Percentiles rank a stretch among this genome's conserved stretches.
These are phyloP conservation scores for Colletotrichum coccodes DNA, from an alignment of 2,329 filamentous ascomycete genomes.

Conservation along the genomic window DNA sequence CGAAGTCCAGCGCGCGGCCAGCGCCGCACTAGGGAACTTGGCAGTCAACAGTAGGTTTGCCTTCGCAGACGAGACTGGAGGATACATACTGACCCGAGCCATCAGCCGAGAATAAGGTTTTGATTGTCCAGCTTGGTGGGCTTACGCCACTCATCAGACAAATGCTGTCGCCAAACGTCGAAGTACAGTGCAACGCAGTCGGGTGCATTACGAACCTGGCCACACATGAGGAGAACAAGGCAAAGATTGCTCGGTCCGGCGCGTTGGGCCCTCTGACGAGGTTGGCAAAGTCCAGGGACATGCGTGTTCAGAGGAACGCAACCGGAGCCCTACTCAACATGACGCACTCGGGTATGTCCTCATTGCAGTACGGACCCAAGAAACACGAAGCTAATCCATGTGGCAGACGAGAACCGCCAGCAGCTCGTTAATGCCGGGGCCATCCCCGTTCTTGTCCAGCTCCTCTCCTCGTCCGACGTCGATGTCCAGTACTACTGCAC, in stretches of 20 bases:
- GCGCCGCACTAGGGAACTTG: slow-evolving; percentile 93
- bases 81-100: slow-evolving; percentile 4
- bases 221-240: slow-evolving; percentile 99
- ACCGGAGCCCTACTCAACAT: slow-evolving; percentile 97
- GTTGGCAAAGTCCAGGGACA: slow-evolving; percentile 96
- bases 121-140: slow-evolving; percentile 92
- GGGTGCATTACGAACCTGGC: slow-evolving; percentile 98
- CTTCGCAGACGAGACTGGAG: neutral
- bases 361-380: no score
- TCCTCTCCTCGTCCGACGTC: slow-evolving; percentile 91
- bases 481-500: slow-evolving; percentile 99
- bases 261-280: slow-evolving; percentile 90
- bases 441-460: slow-evolving; percentile 96
- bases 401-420: slow-evolving; percentile 91
- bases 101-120: slow-evolving; percentile 96
- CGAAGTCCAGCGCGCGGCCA: slow-evolving; percentile 95
- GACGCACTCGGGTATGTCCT: slow-evolving; percentile 89
- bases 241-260: slow-evolving; percentile 95
- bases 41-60: slow-evolving; percentile 88
- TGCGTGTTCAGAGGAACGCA: slow-evolving; percentile 97
- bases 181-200: slow-evolving; percentile 98
- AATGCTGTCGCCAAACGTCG: slow-evolving; percentile 98
- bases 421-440: slow-evolving; percentile 97
- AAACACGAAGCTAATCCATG: slow-evolving; percentile 30
- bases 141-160: slow-evolving; percentile 93